Evolutionary conservation across 352 stramenopile genomes (phyloP).

Genomic region (Phytopythium mirpurense): DNA sequence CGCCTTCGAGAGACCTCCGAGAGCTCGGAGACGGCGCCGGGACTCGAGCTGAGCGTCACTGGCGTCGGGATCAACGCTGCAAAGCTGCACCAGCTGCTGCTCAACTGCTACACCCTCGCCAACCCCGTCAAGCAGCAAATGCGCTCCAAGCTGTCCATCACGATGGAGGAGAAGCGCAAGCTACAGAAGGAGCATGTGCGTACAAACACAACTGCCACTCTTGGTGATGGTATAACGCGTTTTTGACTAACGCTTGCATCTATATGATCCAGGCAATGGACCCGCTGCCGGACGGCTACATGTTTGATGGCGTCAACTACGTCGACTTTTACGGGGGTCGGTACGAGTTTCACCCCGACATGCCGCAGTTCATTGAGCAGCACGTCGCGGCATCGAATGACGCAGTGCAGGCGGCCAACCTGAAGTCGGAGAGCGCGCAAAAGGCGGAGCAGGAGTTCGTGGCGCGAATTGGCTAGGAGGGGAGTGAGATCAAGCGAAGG

Average conservation of each 20-base stretch:
- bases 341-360: constrained; percentile 72
- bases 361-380: constrained; percentile 63
- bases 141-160: constrained; percentile 35
- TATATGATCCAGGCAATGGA: constrained; percentile 38
- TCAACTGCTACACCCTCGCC: constrained; percentile 48
- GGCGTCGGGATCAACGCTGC: constrained; percentile 28
- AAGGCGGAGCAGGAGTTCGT: constrained; percentile 43
- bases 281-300: constrained; percentile 58
- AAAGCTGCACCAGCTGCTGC: constrained; percentile 48
- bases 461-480: constrained; percentile 8
- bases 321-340: constrained; percentile 64
- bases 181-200: constrained; percentile 68
- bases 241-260: neutral
- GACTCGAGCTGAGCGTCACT: constrained; percentile 42
- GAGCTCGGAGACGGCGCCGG: neutral
- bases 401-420: constrained; percentile 26
- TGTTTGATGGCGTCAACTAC: constrained; percentile 71
- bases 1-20: constrained; percentile 16
- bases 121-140: constrained; percentile 33
- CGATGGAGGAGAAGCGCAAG: constrained; percentile 53
- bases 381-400: constrained; percentile 46
- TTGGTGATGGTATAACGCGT: neutral
- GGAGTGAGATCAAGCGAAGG: too few relatives aligned
- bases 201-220: neutral
- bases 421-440: constrained; percentile 34